These are phyloP conservation scores for Podospora fimiseda DNA, from an alignment of 495 filamentous ascomycete species.

Conservation along the genomic window DNA sequence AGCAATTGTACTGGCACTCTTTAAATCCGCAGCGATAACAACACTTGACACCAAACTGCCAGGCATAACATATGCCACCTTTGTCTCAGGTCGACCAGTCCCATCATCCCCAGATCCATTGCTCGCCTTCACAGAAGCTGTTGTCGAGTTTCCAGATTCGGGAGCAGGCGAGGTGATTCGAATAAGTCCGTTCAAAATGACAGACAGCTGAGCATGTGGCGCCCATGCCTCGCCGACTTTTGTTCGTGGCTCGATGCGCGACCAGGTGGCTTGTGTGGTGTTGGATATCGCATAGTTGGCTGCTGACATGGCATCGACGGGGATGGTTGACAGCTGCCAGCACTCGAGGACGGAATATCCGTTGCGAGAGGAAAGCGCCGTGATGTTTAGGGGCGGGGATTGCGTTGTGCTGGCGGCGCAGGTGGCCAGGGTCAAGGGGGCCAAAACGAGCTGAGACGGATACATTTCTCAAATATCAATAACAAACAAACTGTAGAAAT, in stretches of 20 bases:
- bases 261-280: slow-evolving; percentile 22
- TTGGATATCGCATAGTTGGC: slow-evolving; percentile 24
- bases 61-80: slow-evolving; percentile 22
- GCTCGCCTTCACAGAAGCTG: background rate
- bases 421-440: background rate
- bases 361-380: slow-evolving; percentile 20
- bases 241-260: slow-evolving; percentile 21
- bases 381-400: slow-evolving; percentile 18
- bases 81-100: slow-evolving; percentile 10
- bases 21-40: slow-evolving; percentile 25
- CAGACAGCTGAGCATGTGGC: slow-evolving; percentile 22
- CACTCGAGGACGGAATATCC: slow-evolving; percentile 27
- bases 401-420: background rate
- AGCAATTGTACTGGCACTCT: slow-evolving; percentile 17
- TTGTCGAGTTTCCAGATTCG: slow-evolving; percentile 1
- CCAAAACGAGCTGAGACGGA: background rate
- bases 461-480: too few species aligned
- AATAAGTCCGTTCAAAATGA: slow-evolving; percentile 26
- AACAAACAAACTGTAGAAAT: too few species aligned
- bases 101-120: background rate
- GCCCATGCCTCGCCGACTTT: slow-evolving; percentile 25
- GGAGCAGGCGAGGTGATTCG: slow-evolving; percentile 24
- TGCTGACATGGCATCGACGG: slow-evolving; percentile 22
- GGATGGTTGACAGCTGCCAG: slow-evolving; percentile 21
- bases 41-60: slow-evolving; percentile 20